phyloP scores from a whole-genome alignment of 129 eudicot species.

The Lactuca sativa region DNA sequence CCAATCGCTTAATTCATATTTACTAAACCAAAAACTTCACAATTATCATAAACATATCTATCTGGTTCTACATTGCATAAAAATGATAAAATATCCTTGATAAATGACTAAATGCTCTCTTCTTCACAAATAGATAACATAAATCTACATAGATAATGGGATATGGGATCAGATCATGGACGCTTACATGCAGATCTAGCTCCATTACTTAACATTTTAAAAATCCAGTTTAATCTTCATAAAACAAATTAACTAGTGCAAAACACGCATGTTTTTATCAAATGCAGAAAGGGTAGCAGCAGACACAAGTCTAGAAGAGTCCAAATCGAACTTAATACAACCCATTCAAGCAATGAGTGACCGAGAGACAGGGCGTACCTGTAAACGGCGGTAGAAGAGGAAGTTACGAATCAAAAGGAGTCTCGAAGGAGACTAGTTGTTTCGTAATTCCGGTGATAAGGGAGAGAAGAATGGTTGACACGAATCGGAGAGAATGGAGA shows the following conservation, averaged over 20 bases:
- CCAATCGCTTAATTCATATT: background rate
- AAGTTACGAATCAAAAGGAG: background rate
- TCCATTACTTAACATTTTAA: background rate
- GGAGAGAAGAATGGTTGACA: conserved; percentile 26
- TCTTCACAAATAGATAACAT: background rate
- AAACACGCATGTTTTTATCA: background rate
- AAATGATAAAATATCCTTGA: background rate
- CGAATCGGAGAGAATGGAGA: conserved; percentile 12
- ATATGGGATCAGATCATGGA: conserved; percentile 7
- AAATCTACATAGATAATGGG: background rate
- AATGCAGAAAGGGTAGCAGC: conserved; percentile 6
- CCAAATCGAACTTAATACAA: conserved; percentile 2
- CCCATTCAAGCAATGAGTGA: background rate
- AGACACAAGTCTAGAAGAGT: background rate
- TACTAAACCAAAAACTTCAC: background rate
- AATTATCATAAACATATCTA: background rate
- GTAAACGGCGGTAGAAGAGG: conserved; percentile 10
- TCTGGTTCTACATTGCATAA: conserved; percentile 10
- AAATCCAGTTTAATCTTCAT: conserved; percentile 5
- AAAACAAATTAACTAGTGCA: background rate
- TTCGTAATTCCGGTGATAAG: background rate
- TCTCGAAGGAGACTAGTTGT: conserved; percentile 4
- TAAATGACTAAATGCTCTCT: background rate
- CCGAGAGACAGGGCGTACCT: conserved; percentile 31
- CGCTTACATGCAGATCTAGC: conserved; percentile 10